Evolutionary conservation across 2,329 filamentous ascomycete species (phyloP).

Genomic region (Didymella segeticola): DNA sequence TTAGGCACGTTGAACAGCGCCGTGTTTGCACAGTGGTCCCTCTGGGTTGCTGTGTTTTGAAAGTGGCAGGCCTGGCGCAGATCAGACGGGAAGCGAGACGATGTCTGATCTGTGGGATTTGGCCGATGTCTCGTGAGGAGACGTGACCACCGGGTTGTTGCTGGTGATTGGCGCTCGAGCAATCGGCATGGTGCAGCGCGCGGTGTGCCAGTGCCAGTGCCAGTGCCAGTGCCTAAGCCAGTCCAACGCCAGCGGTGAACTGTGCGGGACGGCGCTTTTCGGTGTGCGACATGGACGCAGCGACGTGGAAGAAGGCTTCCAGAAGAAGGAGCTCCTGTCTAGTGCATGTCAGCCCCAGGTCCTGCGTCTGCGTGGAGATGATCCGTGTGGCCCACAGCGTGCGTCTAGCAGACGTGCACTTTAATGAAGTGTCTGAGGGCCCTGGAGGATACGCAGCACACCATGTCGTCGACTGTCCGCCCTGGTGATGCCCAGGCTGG

Average conservation of each 20-base stretch:
- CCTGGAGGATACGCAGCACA: constrained; percentile 3
- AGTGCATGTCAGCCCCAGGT: constrained; percentile 14
- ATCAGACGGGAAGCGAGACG: constrained; percentile 23
- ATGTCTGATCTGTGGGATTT: constrained; percentile 18
- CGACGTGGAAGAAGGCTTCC: constrained; percentile 5
- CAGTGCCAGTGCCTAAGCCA: too few relatives aligned
- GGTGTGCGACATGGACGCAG: constrained; percentile 7
- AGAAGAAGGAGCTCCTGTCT: constrained; percentile 7
- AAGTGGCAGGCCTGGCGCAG: constrained; percentile 19
- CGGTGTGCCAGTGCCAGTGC: too few relatives aligned
- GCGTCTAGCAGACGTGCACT: constrained; percentile 10
- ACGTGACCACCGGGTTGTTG: constrained; percentile 16
- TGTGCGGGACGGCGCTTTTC: background rate
- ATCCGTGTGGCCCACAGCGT: constrained; percentile 5
- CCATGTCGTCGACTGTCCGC: constrained; percentile 17
- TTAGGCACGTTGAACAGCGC: constrained; percentile 2
- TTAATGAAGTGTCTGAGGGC: constrained; percentile 19
- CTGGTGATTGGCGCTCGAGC: constrained; percentile 13
- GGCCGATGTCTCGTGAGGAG: constrained; percentile 21
- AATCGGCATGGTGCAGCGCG: constrained; percentile 13
- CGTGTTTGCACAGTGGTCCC: constrained; percentile 8
- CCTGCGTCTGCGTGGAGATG: constrained; percentile 13
- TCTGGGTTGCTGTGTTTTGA: constrained; percentile 12
- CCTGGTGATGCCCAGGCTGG: constrained; percentile 8
- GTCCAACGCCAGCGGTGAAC: background rate